Conservation (phyloP, 805 yeast species). For the Cyberlindnera maritima region DNA sequence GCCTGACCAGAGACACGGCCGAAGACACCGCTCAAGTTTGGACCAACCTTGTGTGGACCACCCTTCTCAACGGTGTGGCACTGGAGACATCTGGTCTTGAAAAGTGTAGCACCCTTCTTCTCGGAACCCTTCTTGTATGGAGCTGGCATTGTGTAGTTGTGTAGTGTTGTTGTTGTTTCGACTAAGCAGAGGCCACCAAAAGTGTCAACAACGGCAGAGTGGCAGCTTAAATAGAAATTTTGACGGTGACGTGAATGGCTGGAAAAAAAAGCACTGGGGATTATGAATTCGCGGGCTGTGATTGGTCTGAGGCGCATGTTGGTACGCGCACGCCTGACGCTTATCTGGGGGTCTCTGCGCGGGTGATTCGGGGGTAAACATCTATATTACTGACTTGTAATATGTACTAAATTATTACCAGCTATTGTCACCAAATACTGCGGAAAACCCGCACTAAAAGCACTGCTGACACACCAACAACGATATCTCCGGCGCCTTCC, state of each 20-base stretch:
- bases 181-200: too few species aligned
- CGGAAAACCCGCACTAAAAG: too few species aligned
- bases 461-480: too few species aligned
- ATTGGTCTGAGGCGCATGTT: conserved; percentile 18
- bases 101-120: conserved; percentile 95
- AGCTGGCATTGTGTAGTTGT: conserved; percentile 28
- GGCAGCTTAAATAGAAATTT: conserved; percentile 15
- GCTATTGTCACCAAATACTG: too few species aligned
- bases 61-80: conserved; percentile 97
- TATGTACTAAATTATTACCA: neutral
- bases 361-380: too few species aligned
- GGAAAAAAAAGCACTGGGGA: conserved; percentile 16
- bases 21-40: conserved; percentile 92
- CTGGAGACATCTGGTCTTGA: conserved; percentile 98
- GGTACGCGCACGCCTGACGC: neutral
- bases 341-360: neutral
- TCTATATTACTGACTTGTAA: too few species aligned
- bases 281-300: conserved; percentile 24
- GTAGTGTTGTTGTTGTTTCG: neutral
- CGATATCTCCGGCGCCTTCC: conserved; percentile 1
- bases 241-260: conserved; percentile 22
- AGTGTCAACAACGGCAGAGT: neutral
- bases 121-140: conserved; percentile 53
- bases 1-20: conserved; percentile 93
- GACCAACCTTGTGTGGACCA: conserved; percentile 99